Evolutionary conservation across 108 stramenopile species (phyloP).

Genomic region (Pseudonitzschia multiseries): DNA sequence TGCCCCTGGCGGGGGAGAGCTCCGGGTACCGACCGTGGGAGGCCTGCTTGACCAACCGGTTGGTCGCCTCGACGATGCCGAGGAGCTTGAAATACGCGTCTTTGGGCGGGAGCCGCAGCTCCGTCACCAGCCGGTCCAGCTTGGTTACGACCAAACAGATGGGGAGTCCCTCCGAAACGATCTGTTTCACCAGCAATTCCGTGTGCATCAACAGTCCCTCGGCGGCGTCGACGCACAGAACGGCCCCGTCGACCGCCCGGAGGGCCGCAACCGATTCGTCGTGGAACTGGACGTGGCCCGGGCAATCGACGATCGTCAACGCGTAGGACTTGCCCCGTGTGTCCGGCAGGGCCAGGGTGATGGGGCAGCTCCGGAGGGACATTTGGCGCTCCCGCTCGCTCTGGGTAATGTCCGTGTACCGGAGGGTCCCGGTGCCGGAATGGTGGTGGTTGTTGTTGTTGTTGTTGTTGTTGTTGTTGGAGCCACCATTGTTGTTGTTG

Average conservation of each 20-base stretch:
- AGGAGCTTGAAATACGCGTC: slow-evolving; percentile 96
- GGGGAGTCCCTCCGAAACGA: slow-evolving; percentile 79
- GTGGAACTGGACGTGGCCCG: slow-evolving; percentile 94
- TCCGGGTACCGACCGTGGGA: slow-evolving; percentile 74
- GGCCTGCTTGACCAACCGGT: slow-evolving; percentile 62
- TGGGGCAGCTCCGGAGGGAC: slow-evolving; percentile 89
- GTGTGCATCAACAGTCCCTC: slow-evolving; percentile 97
- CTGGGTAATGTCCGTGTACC: slow-evolving; percentile 86
- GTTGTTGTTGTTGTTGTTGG: slow-evolving; percentile 29
- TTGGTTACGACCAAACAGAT: slow-evolving; percentile 88
- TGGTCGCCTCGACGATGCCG: slow-evolving; percentile 88
- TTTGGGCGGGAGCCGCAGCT: slow-evolving; percentile 92
- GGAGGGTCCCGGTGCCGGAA: slow-evolving; percentile 46
- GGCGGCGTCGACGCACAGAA: slow-evolving; percentile 93
- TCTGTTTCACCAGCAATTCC: slow-evolving; percentile 82
- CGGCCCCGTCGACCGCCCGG: slow-evolving; percentile 83
- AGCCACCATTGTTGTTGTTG: not conserved
- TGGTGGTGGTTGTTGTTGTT: not conserved
- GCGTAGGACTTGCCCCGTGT: slow-evolving; percentile 87
- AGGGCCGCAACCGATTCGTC: slow-evolving; percentile 93
- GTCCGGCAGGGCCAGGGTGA: slow-evolving; percentile 82
- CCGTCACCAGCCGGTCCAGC: slow-evolving; percentile 94
- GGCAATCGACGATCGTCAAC: slow-evolving; percentile 91
- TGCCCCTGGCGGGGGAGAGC: slow-evolving; percentile 77
- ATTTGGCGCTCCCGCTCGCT: slow-evolving; percentile 94